Percentiles rank a stretch among this genome's conserved stretches.
Evolutionary conservation across 2,329 filamentous ascomycete genomes (phyloP).

Genomic region (Colletotrichum tropicicola): DNA sequence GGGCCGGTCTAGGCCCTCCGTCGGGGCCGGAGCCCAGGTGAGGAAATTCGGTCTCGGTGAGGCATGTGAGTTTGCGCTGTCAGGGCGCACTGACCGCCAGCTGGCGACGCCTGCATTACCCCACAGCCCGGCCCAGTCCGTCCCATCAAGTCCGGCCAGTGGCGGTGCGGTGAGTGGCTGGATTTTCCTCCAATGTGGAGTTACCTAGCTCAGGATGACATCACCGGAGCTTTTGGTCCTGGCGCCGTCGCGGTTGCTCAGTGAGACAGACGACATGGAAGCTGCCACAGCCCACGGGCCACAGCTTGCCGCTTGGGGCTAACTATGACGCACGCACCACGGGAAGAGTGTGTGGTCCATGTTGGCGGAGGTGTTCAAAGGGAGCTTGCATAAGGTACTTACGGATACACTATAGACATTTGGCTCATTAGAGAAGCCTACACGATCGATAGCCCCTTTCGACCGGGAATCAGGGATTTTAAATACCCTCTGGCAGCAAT

Average conservation of each 20-base stretch:
- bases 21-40: background rate
- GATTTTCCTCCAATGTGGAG: background rate
- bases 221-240: conserved; percentile 34
- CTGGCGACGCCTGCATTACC: background rate
- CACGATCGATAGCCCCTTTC: too few relatives aligned
- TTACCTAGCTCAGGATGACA: conserved; percentile 31
- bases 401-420: too few relatives aligned
- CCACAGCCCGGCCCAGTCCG: conserved; percentile 10
- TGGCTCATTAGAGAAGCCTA: too few relatives aligned
- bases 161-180: conserved; percentile 25
- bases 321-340: background rate
- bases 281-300: background rate
- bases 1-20: conserved; percentile 13
- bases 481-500: background rate
- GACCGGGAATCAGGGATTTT: too few relatives aligned
- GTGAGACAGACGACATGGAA: background rate
- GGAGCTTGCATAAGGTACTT: too few relatives aligned
- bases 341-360: background rate
- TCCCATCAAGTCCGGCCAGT: conserved; percentile 9
- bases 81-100: conserved; percentile 3
- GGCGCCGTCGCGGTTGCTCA: background rate
- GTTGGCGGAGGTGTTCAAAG: too few relatives aligned
- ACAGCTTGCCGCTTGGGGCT: conserved; percentile 1
- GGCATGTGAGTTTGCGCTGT: background rate
- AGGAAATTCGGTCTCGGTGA: conserved; percentile 11